Evolutionary conservation across 306 rosid genomes (phyloP), one percentile per base, ranked within the genome.

Genomic region (Dryas drummondii): DNA sequence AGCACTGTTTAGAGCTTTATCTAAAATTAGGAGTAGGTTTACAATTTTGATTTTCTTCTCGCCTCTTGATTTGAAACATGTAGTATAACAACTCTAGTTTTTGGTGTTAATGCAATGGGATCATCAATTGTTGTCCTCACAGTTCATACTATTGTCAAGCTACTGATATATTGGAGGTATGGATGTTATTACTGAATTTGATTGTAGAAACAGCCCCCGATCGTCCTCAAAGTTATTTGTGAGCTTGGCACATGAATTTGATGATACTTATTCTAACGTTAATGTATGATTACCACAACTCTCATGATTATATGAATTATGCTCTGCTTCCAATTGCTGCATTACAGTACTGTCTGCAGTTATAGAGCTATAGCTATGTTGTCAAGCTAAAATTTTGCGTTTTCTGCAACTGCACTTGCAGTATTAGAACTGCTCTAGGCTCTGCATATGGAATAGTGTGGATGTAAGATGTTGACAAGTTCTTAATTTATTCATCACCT

Each of bases 1-100:
- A 13, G 46, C 76, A 72, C 41, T 10, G 58, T 55, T 8, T 44
- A 56, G 54, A 56, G 42, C 42, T 71, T 71, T 46, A 56, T 72
- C 67, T 46, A 26, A 51, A 72, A 60, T 3, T 58, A 46, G n/a
- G 56, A 57, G 37, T 58, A 46, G 57, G 67, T 26, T 45, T 57
- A 27, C 68, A 57, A 10, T 44, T 44, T 72, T 7, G 3, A 22
- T 45, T 55, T 54, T 71, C 52, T 44, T 65, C 2, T 4, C 32
- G 5, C 4, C 49, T 63, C 68, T 40, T 63, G 27, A 14, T n/a
- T 41, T 9, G 3, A 41, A 9, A 65, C 37, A 44, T 65, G 52
- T 45, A 7, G 15, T 26, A 16, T 42, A 42, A 41, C 68, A 14
- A 12, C 68, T 41, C 48, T 15, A 15, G n/a, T 46, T 63, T 41